These are phyloP conservation scores for Juncus inflexus DNA, from an alignment of 176 grass and related monocot genomes.

Conservation along the genomic window DNA sequence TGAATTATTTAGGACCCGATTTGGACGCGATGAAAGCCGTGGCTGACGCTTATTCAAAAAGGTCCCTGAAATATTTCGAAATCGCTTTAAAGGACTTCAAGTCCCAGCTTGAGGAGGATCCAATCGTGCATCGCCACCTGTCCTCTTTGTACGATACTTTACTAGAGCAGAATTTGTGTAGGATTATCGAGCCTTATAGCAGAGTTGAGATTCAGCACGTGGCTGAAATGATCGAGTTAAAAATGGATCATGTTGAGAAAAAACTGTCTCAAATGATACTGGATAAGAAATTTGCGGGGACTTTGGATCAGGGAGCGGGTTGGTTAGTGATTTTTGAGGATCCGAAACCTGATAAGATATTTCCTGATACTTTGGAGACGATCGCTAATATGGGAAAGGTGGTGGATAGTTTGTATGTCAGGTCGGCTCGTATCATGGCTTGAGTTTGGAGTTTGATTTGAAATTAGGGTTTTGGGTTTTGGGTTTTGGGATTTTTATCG, in stretches of 20 bases:
- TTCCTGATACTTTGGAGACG: constrained; percentile 69
- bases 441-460: constrained; percentile 27
- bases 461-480: constrained; percentile 11
- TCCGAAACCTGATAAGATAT: constrained; percentile 56
- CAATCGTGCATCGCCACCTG: constrained; percentile 75
- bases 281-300: constrained; percentile 82
- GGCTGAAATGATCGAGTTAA: constrained; percentile 70
- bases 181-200: constrained; percentile 72
- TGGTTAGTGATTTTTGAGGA: constrained; percentile 88
- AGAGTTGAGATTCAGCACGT: constrained; percentile 72
- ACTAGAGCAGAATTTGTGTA: constrained; percentile 77
- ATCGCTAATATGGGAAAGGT: constrained; percentile 74
- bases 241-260: constrained; percentile 63
- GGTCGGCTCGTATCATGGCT: constrained; percentile 80
- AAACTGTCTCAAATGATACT: constrained; percentile 84
- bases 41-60: constrained; percentile 56
- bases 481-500: not conserved
- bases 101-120: constrained; percentile 69
- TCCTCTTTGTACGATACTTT: constrained; percentile 79
- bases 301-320: constrained; percentile 69
- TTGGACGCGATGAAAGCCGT: constrained; percentile 94
- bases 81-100: constrained; percentile 58
- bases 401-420: constrained; percentile 73
- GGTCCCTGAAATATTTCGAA: constrained; percentile 79
- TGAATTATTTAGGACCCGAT: constrained; percentile 70